Base-by-base conservation (phyloP, 192 early-diverging fungal genomes). In the Glomus cerebriforme region DNA sequence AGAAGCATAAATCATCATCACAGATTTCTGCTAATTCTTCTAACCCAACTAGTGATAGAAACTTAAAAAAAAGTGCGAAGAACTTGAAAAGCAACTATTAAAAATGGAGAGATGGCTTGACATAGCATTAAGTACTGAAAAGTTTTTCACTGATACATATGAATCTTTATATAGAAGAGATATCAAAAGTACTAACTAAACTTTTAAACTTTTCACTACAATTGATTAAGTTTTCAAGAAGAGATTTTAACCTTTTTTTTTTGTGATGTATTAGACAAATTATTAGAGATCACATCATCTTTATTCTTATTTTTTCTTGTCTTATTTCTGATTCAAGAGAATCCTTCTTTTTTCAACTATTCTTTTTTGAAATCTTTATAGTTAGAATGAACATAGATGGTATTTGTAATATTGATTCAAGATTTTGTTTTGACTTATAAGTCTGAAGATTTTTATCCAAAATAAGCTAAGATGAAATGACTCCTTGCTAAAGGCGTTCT, bases 141-240 rank as follows among this genome's bases (percentile, higher is more conserved):
- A 62, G 59, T 62, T 62, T 62, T 62, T 62, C 10, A 9, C 59
- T 62, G 59, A 62, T 62, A 62, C 59, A 62, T 62, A 27, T 27
- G 10, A 62, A 62, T 62, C 59, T 62, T 62, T 62, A 62, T 27
- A 9, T 62, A 62, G 59, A 62, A 62, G 10, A 62, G 10, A 62
- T 62, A 62, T 62, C 59, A 62, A 10, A 62, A 62, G 59, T 62
- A 62, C 10, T 27, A 62, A 62, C 59, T 62, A 4, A 62, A 27
- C 10, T 62, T 62, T 62, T 62, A 62, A 39, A 7, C 37, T 39
- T 39, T 39, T 39, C 37, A 39, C 7, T 7, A 62, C 10, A 9
- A 62, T 62, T 62, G 59, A 62, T 9, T 62, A 62, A 62, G 59
- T 62, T 62, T 62, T 62, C 59, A 62, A 62, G 26, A 62, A 62